A percentile compares a stretch with the other conserved stretches of the same genome.
These are phyloP conservation scores for Cyathus olla DNA, from an alignment of 1,284 basidiomycete species.

Conservation along the genomic window DNA sequence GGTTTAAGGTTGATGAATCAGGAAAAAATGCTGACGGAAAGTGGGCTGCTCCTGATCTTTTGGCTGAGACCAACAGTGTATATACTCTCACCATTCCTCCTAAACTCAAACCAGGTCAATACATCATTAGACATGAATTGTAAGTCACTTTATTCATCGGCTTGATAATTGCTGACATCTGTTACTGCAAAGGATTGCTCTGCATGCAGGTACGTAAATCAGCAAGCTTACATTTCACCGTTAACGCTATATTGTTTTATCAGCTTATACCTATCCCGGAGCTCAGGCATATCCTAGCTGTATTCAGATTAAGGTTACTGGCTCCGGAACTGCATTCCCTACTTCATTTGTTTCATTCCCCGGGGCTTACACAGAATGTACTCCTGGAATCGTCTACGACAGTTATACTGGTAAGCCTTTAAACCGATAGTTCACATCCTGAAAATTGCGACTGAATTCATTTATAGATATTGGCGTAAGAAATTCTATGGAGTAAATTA, in stretches of 20 bases:
- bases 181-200: conserved; percentile 43
- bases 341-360: conserved; percentile 65
- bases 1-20: conserved; percentile 59
- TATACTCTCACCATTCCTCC: conserved; percentile 59
- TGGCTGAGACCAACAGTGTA: conserved; percentile 50
- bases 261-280: conserved; percentile 49
- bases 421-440: not conserved
- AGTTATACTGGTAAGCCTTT: conserved; percentile 47
- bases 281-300: conserved; percentile 59
- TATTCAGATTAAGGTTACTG: conserved; percentile 63
- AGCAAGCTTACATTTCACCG: not conserved
- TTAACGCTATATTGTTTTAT: not conserved
- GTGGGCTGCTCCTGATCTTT: conserved; percentile 56
- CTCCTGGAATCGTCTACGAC: conserved; percentile 56
- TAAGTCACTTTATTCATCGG: conserved; percentile 17
- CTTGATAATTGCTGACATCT: not conserved
- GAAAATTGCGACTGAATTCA: not conserved
- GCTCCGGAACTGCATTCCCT: conserved; percentile 58
- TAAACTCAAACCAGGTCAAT: conserved; percentile 57
- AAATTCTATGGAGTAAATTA: not conserved
- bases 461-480: conserved; percentile 2
- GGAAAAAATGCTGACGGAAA: conserved; percentile 56
- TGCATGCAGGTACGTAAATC: conserved; percentile 44
- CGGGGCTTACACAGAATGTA: conserved; percentile 57
- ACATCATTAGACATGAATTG: conserved; percentile 63